Base-by-base conservation (phyloP, 2,329 filamentous ascomycete species). In the Apiospora malaysiana region DNA sequence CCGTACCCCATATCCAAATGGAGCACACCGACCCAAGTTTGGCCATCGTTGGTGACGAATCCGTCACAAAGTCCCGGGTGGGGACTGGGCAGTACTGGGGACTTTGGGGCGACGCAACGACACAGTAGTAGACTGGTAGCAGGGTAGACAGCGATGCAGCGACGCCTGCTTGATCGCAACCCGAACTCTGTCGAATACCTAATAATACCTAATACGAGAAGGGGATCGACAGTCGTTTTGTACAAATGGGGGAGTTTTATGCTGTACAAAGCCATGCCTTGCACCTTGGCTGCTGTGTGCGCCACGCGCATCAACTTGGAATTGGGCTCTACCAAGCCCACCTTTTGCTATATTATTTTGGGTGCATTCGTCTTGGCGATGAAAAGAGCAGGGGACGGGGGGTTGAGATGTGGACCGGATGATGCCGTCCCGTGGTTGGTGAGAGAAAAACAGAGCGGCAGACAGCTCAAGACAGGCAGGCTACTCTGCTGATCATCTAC, bases 251-350 rank as follows among this genome's bases (percentile, higher is more conserved):
- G 51, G 51, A 59, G 27, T 32, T 59, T 21, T 59, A 59, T n/a
- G n/a, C n/a, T n/a, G n/a, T 37, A 37, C 51, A 21, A 21, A 59
- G 51, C 51, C 51, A 59, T 21, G 27, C 27, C 27, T 59, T 45
- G 42, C 42, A 42, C 10, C 40, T 42, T 56, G 49, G 49, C 18
- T 59, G 51, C 18, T 8, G 51, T 59, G 51, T n/a, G 47, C 51
- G 27, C 51, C 27, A n/a, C n/a, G n/a, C n/a, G n/a, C n/a, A n/a
- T 59, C 27, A 59, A 59, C 51, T 37, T 59, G 51, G 51, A 59
- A 59, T 27, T 37, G 51, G 51, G 27, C 27, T 32, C 27, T 27
- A 59, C 27, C 25, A 37, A 37, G 51, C 27, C 51, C 18, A 59
- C 51, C 51, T 6, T 59, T 59, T 59, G n/a, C 47, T 59, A 18